phyloP scores from a whole-genome alignment of 2,329 filamentous ascomycete genomes.

The Dendrostoma leiphaemia region DNA sequence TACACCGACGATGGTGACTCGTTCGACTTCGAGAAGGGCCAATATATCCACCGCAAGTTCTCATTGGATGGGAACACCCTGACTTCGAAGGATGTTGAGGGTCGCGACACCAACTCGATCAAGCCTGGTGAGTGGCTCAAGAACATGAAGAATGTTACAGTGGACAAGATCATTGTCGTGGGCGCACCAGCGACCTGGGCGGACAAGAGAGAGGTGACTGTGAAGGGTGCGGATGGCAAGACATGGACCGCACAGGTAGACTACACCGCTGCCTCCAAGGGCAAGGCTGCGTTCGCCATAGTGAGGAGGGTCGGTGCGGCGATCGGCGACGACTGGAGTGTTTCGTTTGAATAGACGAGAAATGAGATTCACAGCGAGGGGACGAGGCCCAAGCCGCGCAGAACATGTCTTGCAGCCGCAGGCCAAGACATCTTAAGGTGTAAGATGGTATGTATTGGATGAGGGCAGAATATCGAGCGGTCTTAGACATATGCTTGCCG shows the following conservation, averaged over 20 bases:
- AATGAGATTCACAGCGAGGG: not conserved
- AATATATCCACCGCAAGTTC: slow-evolving; percentile 85
- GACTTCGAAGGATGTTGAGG: slow-evolving; percentile 66
- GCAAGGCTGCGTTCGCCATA: slow-evolving; percentile 49
- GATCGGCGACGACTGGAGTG: slow-evolving; percentile 54
- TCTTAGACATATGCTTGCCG: not conserved
- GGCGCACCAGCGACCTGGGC: slow-evolving; percentile 75
- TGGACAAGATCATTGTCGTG: slow-evolving; percentile 83
- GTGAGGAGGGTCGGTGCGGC: slow-evolving; percentile 50
- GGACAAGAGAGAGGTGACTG: slow-evolving; percentile 56
- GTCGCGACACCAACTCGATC: slow-evolving; percentile 50
- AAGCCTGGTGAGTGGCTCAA: slow-evolving; percentile 74
- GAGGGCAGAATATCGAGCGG: not conserved
- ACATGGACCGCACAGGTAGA: slow-evolving; percentile 58
- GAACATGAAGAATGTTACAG: slow-evolving; percentile 70
- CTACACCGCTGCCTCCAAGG: slow-evolving; percentile 50
- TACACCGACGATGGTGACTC: slow-evolving; percentile 94
- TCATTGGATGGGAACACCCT: slow-evolving; percentile 60
- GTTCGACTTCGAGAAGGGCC: slow-evolving; percentile 81
- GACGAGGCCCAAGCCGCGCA: too few species aligned
- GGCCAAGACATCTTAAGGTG: not conserved
- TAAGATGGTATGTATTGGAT: not conserved
- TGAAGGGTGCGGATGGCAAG: slow-evolving; percentile 48
- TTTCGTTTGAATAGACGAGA: slow-evolving; percentile 32
- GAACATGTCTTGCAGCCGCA: not conserved